These are phyloP conservation scores for Lasiosphaeria miniovina DNA, from an alignment of 495 filamentous ascomycete species.

Conservation along the genomic window DNA sequence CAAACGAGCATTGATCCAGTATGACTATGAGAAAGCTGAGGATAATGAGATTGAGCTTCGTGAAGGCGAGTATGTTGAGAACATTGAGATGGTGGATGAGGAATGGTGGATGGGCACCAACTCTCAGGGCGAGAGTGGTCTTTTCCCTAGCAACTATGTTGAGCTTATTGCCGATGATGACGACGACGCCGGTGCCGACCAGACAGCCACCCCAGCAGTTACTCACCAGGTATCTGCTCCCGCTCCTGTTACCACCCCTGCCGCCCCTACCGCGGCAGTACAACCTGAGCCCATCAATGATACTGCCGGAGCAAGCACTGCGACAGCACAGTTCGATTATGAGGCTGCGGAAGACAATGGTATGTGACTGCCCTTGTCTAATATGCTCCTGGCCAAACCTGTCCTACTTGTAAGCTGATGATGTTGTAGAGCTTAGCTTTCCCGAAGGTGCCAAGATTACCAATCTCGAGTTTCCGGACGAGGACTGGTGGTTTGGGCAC, in stretches of 20 bases:
- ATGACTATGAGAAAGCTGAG: slow-evolving; percentile 96
- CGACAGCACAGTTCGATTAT: slow-evolving; percentile 90
- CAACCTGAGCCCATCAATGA: slow-evolving; percentile 21
- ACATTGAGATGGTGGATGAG: slow-evolving; percentile 95
- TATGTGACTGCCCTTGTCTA: slow-evolving; percentile 22
- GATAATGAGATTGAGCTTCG: slow-evolving; percentile 90
- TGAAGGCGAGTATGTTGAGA: slow-evolving; percentile 89
- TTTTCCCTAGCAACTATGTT: slow-evolving; percentile 97
- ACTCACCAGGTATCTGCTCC: too few species aligned
- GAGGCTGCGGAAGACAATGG: slow-evolving; percentile 96
- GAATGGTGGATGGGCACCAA: slow-evolving; percentile 99
- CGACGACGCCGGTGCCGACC: slow-evolving; percentile 22
- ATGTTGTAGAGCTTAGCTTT: slow-evolving; percentile 70
- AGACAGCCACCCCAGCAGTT: not conserved
- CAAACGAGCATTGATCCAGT: slow-evolving; percentile 75
- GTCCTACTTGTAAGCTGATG: slow-evolving; percentile 18
- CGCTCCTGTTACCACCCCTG: slow-evolving; percentile 30
- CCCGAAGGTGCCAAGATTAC: slow-evolving; percentile 81
- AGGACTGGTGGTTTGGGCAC: slow-evolving; percentile 96
- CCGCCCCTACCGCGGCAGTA: slow-evolving; percentile 21
- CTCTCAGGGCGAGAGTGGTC: slow-evolving; percentile 69
- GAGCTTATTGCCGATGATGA: slow-evolving; percentile 67
- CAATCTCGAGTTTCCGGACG: slow-evolving; percentile 82
- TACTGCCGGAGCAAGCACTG: slow-evolving; percentile 54
- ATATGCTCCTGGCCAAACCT: not conserved